Conservation (phyloP, 495 filamentous ascomycete species). For the Xylaria nigripes region DNA sequence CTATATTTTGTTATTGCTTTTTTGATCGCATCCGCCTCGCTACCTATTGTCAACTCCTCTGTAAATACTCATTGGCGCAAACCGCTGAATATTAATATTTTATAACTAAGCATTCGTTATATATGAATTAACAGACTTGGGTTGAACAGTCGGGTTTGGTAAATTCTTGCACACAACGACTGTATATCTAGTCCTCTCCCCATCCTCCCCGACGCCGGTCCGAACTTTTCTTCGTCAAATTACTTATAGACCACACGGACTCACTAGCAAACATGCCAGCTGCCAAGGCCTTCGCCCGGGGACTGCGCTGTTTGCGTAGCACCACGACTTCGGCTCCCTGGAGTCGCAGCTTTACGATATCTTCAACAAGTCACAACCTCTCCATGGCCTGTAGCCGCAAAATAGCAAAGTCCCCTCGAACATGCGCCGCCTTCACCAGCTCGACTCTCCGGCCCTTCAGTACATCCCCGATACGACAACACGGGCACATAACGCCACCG, state of each 20-base stretch:
- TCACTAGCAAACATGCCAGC: slow-evolving; percentile 1
- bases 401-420: not conserved
- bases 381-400: not conserved
- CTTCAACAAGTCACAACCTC: not conserved
- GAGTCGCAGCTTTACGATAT: not conserved
- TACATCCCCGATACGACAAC: slow-evolving; percentile 47
- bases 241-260: not conserved
- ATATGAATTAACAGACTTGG: not conserved
- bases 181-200: not conserved
- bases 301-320: not conserved
- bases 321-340: not conserved
- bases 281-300: not conserved
- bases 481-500: slow-evolving; percentile 76
- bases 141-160: not conserved
- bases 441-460: slow-evolving; percentile 53
- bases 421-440: slow-evolving; percentile 3
- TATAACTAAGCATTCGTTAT: no score
- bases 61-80: not conserved
- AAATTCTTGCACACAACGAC: no score
- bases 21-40: not conserved
- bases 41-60: not conserved
- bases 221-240: not conserved
- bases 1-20: not conserved
- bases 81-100: not conserved
- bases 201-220: not conserved